Base-by-base conservation (phyloP, 352 stramenopile genomes). In the Achlya hypogyna region DNA sequence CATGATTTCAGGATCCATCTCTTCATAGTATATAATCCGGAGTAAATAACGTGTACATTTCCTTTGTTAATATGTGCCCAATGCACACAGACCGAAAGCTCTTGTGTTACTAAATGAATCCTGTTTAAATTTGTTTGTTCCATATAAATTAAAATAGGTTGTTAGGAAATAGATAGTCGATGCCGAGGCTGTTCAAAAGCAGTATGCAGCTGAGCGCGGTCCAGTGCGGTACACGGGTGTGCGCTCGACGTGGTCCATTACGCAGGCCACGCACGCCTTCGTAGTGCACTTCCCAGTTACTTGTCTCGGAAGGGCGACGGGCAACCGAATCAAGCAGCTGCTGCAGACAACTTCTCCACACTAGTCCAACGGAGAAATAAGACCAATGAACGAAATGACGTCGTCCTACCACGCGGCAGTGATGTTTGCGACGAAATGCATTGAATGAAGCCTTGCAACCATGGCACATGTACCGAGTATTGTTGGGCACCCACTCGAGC, bases 311-410 rank as follows among this genome's bases (percentile, higher is more conserved):
- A 67, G 38, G 12, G 51, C 25, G 14, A 67, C 60, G 12, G 25
- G 38, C 43, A 58, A 59, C 29, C 49, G 43, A 56, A 56, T 56
- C 47, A 49, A 58, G 6, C 60, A 67, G 18, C 9, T 14, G 14
- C 40, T 58, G 2, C 60, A 67, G 23, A 67, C 43, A n/a, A 67
- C n/a, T 67, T 67, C 60, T n/a, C 60, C 60, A 5, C 60, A 67
- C 60, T 65, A 59, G 31, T 27, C 18, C 20, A 63, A n/a, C 27
- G 0, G 10, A 54, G 20, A 23, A 20, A 53, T 16, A 53, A 10
- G 10, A 64, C n/a, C n/a, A n/a, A n/a, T 56, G 35, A 29, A 29
- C 29, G 6, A 22, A 63, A 20, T 22, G 22, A 9, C 22, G 35
- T 49, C 12, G 42, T 40, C 47, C 12, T 65, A 65, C 59, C 59